phyloP scores from a whole-genome alignment of 176 grass and related monocot species.

The Lolium multiflorum region DNA sequence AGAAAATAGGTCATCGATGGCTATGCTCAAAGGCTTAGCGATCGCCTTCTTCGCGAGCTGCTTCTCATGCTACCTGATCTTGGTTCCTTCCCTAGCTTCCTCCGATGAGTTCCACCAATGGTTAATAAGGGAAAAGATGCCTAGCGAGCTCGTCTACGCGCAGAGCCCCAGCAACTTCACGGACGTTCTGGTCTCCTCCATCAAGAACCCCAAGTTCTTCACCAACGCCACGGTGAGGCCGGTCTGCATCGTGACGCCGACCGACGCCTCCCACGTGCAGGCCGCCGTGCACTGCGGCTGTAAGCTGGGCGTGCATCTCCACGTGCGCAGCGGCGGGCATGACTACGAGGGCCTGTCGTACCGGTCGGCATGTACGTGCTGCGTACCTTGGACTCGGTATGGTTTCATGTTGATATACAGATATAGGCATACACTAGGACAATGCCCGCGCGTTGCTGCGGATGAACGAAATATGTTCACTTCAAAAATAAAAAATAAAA shows the following conservation, averaged over 20 bases:
- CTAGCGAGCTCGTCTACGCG: neutral
- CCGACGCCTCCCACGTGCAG: neutral
- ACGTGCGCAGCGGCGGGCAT: conserved; percentile 73
- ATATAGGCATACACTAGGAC: too few relatives aligned
- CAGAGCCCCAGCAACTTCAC: neutral
- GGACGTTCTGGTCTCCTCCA: neutral
- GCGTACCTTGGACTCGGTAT: too few relatives aligned
- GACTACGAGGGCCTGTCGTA: conserved; percentile 84
- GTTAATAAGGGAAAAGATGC: neutral
- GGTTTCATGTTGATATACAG: too few relatives aligned
- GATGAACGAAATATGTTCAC: too few relatives aligned
- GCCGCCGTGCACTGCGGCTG: neutral
- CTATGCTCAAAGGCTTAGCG: neutral
- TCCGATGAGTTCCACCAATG: neutral
- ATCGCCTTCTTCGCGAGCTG: neutral
- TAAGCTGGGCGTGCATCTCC: conserved; percentile 29
- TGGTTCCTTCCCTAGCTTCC: neutral
- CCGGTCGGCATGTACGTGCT: conserved; percentile 21
- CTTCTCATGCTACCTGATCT: neutral
- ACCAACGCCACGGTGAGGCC: neutral
- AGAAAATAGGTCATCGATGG: neutral
- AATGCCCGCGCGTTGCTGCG: too few relatives aligned
- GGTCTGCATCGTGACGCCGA: neutral
- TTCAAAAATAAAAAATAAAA: too few relatives aligned
- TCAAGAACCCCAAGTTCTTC: conserved; percentile 12